These are phyloP conservation scores for Colletotrichum camelliae DNA, from an alignment of 2,329 filamentous ascomycete genomes.

Conservation along the genomic window DNA sequence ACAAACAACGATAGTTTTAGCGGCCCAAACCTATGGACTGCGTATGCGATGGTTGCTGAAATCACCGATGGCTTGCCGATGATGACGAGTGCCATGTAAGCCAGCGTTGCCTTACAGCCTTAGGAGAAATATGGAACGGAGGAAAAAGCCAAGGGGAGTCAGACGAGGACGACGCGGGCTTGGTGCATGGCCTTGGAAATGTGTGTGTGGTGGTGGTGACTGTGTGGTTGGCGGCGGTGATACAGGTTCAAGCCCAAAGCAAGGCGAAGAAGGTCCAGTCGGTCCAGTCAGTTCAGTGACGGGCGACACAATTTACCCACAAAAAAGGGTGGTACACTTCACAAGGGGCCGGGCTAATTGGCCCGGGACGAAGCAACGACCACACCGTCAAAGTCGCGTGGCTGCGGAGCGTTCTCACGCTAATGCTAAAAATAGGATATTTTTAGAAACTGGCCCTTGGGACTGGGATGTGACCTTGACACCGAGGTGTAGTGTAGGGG, in stretches of 20 bases:
- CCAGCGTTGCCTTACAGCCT: not conserved
- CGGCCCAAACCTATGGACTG: not conserved
- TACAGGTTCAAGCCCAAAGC: not conserved
- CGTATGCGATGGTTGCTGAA: not conserved
- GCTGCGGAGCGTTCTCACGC: constrained; percentile 4
- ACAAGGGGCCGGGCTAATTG: not conserved
- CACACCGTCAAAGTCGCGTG: constrained; percentile 8
- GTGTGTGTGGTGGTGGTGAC: not conserved
- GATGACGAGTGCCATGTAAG: not conserved
- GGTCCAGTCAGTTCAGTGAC: not conserved
- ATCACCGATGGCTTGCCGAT: not conserved
- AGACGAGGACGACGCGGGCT: not conserved
- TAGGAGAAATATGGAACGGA: not conserved
- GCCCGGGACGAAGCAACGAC: not conserved
- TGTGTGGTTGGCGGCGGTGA: not conserved
- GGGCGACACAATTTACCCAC: constrained; percentile 11
- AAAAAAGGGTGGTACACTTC: not conserved
- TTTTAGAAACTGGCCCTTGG: constrained; percentile 12
- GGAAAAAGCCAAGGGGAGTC: not conserved
- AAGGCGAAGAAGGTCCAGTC: not conserved
- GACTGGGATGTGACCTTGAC: not conserved
- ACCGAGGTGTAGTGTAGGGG: not conserved
- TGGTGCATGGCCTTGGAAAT: not conserved
- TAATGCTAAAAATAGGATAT: constrained; percentile 21
- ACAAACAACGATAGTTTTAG: not conserved